These are phyloP conservation scores for Roridomyces roridus DNA, from an alignment of 768 basidiomycete species.

Conservation along the genomic window DNA sequence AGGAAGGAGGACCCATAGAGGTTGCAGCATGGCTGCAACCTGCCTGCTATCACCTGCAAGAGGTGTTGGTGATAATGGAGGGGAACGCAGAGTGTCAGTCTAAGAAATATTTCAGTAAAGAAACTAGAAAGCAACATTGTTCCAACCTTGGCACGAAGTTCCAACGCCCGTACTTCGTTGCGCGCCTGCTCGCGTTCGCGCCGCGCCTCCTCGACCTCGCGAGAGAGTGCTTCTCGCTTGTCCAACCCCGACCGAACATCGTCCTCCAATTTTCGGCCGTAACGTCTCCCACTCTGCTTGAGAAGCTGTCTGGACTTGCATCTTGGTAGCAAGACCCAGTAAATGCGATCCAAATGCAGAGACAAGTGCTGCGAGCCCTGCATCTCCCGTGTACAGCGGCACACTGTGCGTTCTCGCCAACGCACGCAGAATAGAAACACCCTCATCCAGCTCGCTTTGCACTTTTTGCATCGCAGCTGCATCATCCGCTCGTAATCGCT, in stretches of 20 bases:
- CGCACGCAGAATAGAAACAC: constrained; percentile 50
- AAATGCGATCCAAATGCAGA: constrained; percentile 58
- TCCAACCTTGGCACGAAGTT: constrained; percentile 45
- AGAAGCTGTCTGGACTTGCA: constrained; percentile 47
- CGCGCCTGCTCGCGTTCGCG: constrained; percentile 57
- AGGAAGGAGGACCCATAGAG: constrained; percentile 84
- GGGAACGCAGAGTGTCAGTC: constrained; percentile 22
- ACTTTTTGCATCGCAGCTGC: constrained; percentile 41
- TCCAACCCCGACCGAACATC: constrained; percentile 53
- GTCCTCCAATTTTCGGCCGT: constrained; percentile 54
- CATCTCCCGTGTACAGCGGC: constrained; percentile 57
- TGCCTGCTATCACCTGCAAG: constrained; percentile 52
- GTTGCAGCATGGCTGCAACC: constrained; percentile 66
- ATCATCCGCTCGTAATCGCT: constrained; percentile 48
- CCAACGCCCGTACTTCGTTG: constrained; percentile 45
- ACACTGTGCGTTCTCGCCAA: constrained; percentile 66
- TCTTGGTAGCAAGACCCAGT: constrained; percentile 49
- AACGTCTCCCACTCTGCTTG: constrained; percentile 56
- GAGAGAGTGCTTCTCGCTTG: constrained; percentile 50
- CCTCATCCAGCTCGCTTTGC: constrained; percentile 57
- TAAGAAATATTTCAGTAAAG: neutral
- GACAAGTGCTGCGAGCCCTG: constrained; percentile 55
- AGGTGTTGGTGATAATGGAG: constrained; percentile 26
- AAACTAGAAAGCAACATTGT: neutral
- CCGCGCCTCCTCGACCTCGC: constrained; percentile 60